Conservation (phyloP, 2,329 filamentous ascomycete genomes). For the Ambrosiella cleistominuta region DNA sequence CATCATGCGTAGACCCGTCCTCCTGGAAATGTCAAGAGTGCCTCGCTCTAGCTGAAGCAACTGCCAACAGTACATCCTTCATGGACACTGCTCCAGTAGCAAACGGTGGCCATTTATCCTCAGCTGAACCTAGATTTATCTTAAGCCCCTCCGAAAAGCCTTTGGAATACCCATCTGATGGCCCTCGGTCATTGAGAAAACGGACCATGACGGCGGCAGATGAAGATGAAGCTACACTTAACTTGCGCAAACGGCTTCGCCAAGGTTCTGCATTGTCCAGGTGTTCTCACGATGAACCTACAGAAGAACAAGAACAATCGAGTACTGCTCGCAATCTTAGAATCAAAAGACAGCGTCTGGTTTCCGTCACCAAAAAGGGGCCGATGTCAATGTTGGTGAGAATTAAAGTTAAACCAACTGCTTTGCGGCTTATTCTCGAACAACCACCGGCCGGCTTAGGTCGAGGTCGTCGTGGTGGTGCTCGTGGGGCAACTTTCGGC, state of each 20-base stretch:
- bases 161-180: neutral
- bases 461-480: constrained; percentile 5
- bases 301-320: constrained; percentile 18
- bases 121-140: neutral
- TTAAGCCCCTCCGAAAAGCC: neutral
- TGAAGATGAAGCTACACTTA: constrained; percentile 9
- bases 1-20: neutral
- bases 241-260: constrained; percentile 9
- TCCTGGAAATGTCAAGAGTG: constrained; percentile 35
- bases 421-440: constrained; percentile 40
- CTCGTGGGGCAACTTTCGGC: constrained; percentile 2
- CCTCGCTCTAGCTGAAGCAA: constrained; percentile 15
- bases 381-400: constrained; percentile 34
- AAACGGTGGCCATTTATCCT: neutral
- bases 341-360: constrained; percentile 7
- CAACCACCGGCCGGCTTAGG: constrained; percentile 6
- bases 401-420: constrained; percentile 38
- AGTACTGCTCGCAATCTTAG: constrained; percentile 6
- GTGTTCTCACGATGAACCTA: constrained; percentile 18
- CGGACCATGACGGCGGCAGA: constrained; percentile 11
- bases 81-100: neutral
- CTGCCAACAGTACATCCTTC: constrained; percentile 1
- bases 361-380: constrained; percentile 15
- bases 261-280: constrained; percentile 9
- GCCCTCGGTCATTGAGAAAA: constrained; percentile 8